Percentiles rank a stretch among this genome's conserved stretches.
Evolutionary conservation across 768 basidiomycete genomes (phyloP).

Genomic region (Hydnomerulius pinastri): DNA sequence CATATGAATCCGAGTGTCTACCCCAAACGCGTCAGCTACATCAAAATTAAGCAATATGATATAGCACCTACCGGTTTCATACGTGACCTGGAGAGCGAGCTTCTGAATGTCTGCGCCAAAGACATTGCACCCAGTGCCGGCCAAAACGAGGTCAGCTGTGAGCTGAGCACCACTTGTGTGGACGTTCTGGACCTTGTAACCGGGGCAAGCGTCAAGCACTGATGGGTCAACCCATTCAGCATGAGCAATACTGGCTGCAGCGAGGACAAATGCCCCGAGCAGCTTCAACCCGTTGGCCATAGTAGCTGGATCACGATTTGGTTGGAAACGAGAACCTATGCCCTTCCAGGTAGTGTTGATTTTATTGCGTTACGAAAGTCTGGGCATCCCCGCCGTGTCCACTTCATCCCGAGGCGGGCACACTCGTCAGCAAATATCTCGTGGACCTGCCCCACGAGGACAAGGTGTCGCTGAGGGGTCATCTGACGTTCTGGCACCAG

Average conservation of each 20-base stretch:
- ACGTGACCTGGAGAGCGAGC: slow-evolving; percentile 53
- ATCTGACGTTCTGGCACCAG: too few relatives aligned
- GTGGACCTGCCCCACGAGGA: too few relatives aligned
- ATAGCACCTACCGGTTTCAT: slow-evolving; percentile 52
- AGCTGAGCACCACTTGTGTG: slow-evolving; percentile 38
- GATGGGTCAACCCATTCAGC: slow-evolving; percentile 21
- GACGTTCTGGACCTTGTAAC: slow-evolving; percentile 55
- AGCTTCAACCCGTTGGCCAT: background rate
- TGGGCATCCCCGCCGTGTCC: too few relatives aligned
- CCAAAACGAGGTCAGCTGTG: slow-evolving; percentile 54
- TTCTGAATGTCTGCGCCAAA: slow-evolving; percentile 56
- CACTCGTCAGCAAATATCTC: too few relatives aligned
- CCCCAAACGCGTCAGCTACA: background rate
- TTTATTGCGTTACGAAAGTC: too few relatives aligned
- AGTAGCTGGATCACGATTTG: background rate
- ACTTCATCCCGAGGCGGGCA: too few relatives aligned
- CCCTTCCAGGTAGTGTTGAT: too few relatives aligned
- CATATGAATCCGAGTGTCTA: slow-evolving; percentile 61
- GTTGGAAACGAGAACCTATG: too few relatives aligned
- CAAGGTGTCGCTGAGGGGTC: too few relatives aligned
- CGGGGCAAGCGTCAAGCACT: slow-evolving; percentile 57
- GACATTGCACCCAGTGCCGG: slow-evolving; percentile 55
- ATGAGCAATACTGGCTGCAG: background rate
- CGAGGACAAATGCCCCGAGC: background rate
- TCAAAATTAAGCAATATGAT: background rate